Conservation (phyloP, 1,284 basidiomycete genomes). For the Coniophora puteana region DNA sequence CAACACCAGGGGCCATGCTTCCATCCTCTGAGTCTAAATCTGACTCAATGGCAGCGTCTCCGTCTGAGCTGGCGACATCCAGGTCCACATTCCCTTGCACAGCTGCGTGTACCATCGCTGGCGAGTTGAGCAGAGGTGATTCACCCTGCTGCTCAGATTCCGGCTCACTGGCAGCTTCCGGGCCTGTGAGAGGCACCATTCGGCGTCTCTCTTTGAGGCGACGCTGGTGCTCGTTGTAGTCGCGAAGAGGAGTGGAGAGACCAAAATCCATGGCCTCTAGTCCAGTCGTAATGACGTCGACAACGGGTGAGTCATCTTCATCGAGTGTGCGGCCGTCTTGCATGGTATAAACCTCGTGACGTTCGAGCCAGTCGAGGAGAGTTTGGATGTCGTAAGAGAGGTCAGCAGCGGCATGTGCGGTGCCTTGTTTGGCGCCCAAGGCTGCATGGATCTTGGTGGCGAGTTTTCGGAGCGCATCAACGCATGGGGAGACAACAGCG, state of each 20-base stretch:
- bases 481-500: constrained; percentile 31
- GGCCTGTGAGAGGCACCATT: background rate
- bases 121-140: too few relatives aligned
- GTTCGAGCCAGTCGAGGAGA: constrained; percentile 23
- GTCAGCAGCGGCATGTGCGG: constrained; percentile 23
- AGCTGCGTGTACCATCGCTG: too few relatives aligned
- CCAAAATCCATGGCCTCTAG: constrained; percentile 11
- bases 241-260: constrained; percentile 12
- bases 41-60: too few relatives aligned
- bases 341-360: constrained; percentile 20
- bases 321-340: constrained; percentile 16
- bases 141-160: too few relatives aligned
- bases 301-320: constrained; percentile 15
- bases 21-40: too few relatives aligned
- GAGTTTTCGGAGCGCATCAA: constrained; percentile 29
- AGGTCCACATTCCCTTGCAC: too few relatives aligned
- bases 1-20: too few relatives aligned
- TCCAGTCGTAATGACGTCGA: constrained; percentile 20
- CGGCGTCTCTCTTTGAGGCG: constrained; percentile 3
- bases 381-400: constrained; percentile 22
- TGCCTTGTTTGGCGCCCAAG: constrained; percentile 29
- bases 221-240: constrained; percentile 16
- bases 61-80: too few relatives aligned
- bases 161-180: too few relatives aligned
- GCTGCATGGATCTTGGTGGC: constrained; percentile 22